Base-by-base conservation (phyloP, 306 rosid species). In the Inga leiocalycina region DNA sequence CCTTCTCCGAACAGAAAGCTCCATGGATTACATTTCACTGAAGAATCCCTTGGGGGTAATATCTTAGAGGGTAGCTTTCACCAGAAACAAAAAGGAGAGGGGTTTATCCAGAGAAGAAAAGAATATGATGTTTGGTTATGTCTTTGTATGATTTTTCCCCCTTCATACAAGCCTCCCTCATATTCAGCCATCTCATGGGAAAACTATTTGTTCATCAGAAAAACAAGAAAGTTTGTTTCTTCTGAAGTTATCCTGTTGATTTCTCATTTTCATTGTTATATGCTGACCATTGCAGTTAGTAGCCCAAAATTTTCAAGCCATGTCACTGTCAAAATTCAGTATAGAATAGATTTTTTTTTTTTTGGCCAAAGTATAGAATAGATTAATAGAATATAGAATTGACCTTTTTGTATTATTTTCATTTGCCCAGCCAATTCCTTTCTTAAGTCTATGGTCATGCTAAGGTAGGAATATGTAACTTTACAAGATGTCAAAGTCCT, bases 91-190 rank as follows among this genome's bases (percentile, higher is more conserved):
- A 39, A 39, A 39, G 41, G 12, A 51, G 49, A 39, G 54, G 32
- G 75, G 75, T 71, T 22, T n/a, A 48, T 59, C 41, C 59, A 72
- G 59, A 78, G 70, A 83, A 79, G 83, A 65, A 78, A 83, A 78
- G 61, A 78, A 61, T 77, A 24, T 78, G 79, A 66, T 39, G 2
- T 32, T 32, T 30, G 20, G 71, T 65, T 32, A 16, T 15, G n/a
- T 65, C 3, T 32, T 30, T 32, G 71, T 14, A 14, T 30, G 71
- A 32, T 32, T 2, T 34, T 15, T 14, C 11, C 15, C 20, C 15
- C 45, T 27, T 20, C 77, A 12, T 57, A 19, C 39, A 15, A 24
- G 32, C 8, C 22, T n/a, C 43, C 12, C 57, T 37, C 68, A 52
- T 22, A 11, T 41, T 3, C 11, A 68, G 30, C 4, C 43, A 56